A percentile compares a stretch with the other conserved stretches of the same genome.
These are phyloP conservation scores for Hypoxylon sp. DNA, from an alignment of 2,329 filamentous ascomycete species.

Conservation along the genomic window DNA sequence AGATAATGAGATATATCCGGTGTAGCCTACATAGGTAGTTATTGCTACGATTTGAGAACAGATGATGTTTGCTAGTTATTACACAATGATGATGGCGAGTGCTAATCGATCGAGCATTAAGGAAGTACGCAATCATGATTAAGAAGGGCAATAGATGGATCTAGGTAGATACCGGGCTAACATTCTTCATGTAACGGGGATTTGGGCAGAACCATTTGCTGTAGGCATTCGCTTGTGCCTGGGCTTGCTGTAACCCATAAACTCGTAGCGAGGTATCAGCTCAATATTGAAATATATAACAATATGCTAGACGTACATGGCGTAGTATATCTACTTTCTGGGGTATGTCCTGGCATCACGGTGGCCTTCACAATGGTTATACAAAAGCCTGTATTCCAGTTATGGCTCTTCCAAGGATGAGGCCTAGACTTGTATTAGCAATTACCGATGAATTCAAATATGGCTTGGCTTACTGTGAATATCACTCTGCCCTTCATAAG, in stretches of 20 bases:
- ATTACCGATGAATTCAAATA: constrained; percentile 17
- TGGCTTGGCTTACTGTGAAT: constrained; percentile 81
- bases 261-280: background rate
- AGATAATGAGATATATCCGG: background rate
- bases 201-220: too few species aligned
- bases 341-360: background rate
- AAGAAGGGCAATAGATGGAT: too few species aligned
- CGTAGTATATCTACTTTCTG: background rate
- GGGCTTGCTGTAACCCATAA: background rate
- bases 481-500: constrained; percentile 98
- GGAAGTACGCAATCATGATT: background rate
- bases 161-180: too few species aligned
- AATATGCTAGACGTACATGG: background rate
- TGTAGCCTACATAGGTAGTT: background rate
- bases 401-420: constrained; percentile 75
- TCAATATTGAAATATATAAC: background rate
- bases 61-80: background rate
- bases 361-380: constrained; percentile 23
- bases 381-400: constrained; percentile 82
- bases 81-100: background rate
- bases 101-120: background rate
- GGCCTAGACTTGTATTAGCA: constrained; percentile 63
- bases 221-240: too few species aligned
- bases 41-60: too few species aligned
- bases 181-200: too few species aligned